Conservation (phyloP, 495 filamentous ascomycete species). For the Penicillium longicatenatum region DNA sequence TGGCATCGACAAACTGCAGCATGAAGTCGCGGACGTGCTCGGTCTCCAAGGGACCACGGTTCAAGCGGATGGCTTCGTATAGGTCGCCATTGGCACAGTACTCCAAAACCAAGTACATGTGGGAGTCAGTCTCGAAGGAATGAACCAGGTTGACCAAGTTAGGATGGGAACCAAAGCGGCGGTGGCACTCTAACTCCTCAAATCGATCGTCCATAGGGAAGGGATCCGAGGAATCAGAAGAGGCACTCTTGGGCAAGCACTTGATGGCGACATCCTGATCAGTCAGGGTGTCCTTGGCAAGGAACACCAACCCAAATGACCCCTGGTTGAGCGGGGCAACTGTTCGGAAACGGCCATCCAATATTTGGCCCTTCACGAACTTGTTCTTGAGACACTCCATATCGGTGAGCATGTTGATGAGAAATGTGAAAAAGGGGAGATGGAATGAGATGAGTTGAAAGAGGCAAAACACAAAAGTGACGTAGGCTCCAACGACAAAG, state of each 20-base stretch:
- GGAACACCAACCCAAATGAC: constrained; percentile 97
- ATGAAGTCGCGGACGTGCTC: constrained; percentile 97
- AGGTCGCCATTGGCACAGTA: constrained; percentile 96
- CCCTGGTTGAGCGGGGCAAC: constrained; percentile 96
- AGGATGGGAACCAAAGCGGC: constrained; percentile 72
- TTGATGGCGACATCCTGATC: constrained; percentile 88
- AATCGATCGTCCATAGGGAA: constrained; percentile 76
- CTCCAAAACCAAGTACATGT: constrained; percentile 91
- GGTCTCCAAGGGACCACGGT: constrained; percentile 86
- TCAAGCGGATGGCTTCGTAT: constrained; percentile 92
- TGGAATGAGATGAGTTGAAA: constrained; percentile 26
- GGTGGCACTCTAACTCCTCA: constrained; percentile 84
- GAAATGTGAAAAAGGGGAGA: constrained; percentile 6
- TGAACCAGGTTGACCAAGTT: constrained; percentile 94
- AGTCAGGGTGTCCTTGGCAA: constrained; percentile 76
- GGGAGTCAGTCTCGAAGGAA: constrained; percentile 86
- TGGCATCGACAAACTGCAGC: constrained; percentile 87
- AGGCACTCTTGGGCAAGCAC: constrained; percentile 76
- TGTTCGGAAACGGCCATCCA: constrained; percentile 86
- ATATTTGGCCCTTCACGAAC: constrained; percentile 70
- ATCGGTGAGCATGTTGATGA: constrained; percentile 45
- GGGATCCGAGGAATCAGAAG: constrained; percentile 54
- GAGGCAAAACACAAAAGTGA: constrained; percentile 19
- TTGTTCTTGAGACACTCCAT: constrained; percentile 82
- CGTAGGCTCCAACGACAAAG: constrained; percentile 23